Conservation (phyloP, 495 filamentous ascomycete species). For the Acidomyces sp. region DNA sequence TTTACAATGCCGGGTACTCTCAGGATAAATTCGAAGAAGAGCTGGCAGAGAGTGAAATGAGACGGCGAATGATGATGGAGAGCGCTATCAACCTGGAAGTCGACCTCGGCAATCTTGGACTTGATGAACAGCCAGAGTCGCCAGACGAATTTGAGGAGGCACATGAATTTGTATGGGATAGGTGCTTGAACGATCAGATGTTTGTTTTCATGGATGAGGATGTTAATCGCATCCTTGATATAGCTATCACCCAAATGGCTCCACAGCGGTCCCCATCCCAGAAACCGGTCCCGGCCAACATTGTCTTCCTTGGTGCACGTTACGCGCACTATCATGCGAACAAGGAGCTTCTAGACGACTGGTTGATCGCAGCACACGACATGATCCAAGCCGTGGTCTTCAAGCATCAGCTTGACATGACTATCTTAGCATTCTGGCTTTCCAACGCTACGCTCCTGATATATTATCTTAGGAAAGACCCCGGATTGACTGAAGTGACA, state of each 20-base stretch:
- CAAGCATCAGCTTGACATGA: constrained; percentile 97
- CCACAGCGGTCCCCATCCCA: constrained; percentile 89
- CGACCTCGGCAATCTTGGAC: constrained; percentile 84
- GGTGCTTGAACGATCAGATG: constrained; percentile 96
- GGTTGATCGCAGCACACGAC: constrained; percentile 78
- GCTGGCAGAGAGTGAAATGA: constrained; percentile 91
- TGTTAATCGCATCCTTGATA: constrained; percentile 75
- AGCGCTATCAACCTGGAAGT: constrained; percentile 96
- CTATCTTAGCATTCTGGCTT: constrained; percentile 95
- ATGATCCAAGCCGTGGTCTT: constrained; percentile 96
- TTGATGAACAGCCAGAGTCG: constrained; percentile 90
- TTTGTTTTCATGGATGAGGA: constrained; percentile 98
- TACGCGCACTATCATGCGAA: constrained; percentile 97
- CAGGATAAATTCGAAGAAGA: constrained; percentile 95
- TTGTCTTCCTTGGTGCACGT: constrained; percentile 86
- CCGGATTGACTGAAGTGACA: constrained; percentile 66
- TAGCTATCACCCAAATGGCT: constrained; percentile 96
- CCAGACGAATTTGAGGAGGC: constrained; percentile 75
- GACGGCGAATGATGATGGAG: constrained; percentile 98
- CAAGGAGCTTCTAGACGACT: constrained; percentile 62
- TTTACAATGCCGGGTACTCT: constrained; percentile 84
- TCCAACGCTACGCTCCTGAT: constrained; percentile 91
- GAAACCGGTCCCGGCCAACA: constrained; percentile 93
- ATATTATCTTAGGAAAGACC: constrained; percentile 94
- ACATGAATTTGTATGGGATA: constrained; percentile 95